Evolutionary conservation across 345 rosid genomes (phyloP).

Genomic region (Pistacia atlantica): DNA sequence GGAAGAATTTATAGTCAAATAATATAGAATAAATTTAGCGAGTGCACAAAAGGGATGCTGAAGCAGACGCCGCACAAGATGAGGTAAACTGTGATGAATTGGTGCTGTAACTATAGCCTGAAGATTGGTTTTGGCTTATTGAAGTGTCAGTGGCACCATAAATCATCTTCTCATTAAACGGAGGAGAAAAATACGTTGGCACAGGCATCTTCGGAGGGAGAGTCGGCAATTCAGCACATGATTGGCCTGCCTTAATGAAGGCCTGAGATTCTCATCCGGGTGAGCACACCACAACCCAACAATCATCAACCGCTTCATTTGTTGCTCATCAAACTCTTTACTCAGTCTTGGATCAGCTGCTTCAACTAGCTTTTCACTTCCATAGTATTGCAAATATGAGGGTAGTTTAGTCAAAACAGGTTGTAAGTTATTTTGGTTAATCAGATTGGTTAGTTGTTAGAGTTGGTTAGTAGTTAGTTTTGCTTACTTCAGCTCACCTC

Average conservation of each 20-base stretch:
- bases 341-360: not conserved
- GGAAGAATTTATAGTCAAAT: no score
- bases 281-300: no score
- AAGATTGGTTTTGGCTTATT: not conserved
- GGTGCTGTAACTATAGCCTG: not conserved
- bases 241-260: slow-evolving; percentile 16
- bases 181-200: not conserved
- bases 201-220: not conserved
- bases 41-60: no score
- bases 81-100: not conserved
- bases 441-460: no score
- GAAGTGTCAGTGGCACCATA: not conserved
- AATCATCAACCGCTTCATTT: no score
- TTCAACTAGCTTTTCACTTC: not conserved
- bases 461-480: no score
- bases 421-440: no score
- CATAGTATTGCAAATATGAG: not conserved
- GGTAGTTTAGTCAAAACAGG: no score
- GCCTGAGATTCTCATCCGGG: not conserved
- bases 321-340: no score
- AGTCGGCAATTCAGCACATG: slow-evolving; percentile 11
- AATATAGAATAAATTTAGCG: no score
- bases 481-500: no score
- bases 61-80: not conserved
- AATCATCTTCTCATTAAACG: not conserved